Evolutionary conservation across 139 green algal genomes (phyloP).

Genomic region (Closterium sp.): DNA sequence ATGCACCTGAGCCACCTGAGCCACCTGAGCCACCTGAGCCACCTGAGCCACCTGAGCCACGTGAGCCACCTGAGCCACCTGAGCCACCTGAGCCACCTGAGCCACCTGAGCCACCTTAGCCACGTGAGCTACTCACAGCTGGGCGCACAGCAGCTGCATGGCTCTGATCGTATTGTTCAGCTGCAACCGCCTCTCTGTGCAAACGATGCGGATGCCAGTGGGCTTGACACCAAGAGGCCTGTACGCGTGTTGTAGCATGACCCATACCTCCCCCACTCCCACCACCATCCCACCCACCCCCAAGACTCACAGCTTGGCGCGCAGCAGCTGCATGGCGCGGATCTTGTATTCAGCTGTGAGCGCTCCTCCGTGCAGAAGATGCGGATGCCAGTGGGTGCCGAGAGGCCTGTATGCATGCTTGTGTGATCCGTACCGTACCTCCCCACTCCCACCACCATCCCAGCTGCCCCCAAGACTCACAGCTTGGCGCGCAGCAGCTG

Average conservation of each 20-base stretch:
- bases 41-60: no score
- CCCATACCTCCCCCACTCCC: neutral
- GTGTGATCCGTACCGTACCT: neutral
- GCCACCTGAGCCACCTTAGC: no score
- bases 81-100: no score
- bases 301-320: conserved; percentile 59
- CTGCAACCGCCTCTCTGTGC: conserved; percentile 90
- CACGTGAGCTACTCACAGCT: conserved; percentile 56
- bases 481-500: conserved; percentile 76
- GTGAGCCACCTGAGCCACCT: no score
- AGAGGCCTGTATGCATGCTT: neutral
- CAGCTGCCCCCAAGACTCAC: neutral
- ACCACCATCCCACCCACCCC: neutral
- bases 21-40: no score
- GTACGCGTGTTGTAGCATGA: neutral
- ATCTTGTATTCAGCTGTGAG: conserved; percentile 87
- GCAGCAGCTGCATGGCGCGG: conserved; percentile 83
- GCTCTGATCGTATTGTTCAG: conserved; percentile 87
- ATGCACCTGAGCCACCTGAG: no score
- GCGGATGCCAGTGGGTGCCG: conserved; percentile 69
- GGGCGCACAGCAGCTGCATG: conserved; percentile 77
- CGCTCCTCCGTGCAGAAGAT: conserved; percentile 90
- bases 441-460: neutral
- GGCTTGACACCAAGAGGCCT: neutral
- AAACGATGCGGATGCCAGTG: conserved; percentile 84